These are phyloP conservation scores for Perkinsus olseni DNA, from an alignment of 169 alveolate species.

Conservation along the genomic window DNA sequence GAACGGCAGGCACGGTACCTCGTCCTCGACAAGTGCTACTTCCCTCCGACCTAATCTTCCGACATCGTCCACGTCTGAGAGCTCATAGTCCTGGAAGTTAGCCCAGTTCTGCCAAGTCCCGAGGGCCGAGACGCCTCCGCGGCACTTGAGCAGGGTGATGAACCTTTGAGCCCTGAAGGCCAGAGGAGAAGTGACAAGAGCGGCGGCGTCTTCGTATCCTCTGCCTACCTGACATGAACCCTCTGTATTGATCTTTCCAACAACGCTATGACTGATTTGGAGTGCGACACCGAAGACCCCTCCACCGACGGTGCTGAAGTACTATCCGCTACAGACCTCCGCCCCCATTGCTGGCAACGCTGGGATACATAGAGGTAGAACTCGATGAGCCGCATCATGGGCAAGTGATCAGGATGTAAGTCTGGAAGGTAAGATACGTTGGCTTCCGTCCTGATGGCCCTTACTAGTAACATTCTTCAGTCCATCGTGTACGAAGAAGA, in stretches of 20 bases:
- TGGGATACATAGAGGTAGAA: neutral
- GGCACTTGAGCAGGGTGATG: neutral
- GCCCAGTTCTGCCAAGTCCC: neutral
- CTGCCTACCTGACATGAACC: neutral
- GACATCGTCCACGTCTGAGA: neutral
- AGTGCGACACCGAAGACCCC: neutral
- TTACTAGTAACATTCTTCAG: neutral
- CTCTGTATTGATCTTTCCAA: neutral
- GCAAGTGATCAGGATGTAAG: neutral
- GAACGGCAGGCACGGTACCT: neutral
- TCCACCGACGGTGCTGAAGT: neutral
- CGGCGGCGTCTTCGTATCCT: neutral
- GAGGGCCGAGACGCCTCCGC: neutral
- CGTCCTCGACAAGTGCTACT: neutral
- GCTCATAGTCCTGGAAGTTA: neutral
- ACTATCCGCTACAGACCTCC: neutral
- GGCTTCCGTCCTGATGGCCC: neutral
- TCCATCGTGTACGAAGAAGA: neutral
- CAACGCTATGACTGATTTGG: neutral
- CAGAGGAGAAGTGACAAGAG: neutral
- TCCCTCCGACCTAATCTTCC: neutral
- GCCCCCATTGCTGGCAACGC: neutral
- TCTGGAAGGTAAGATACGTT: neutral
- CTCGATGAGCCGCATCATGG: neutral
- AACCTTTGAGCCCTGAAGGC: neutral